These are phyloP conservation scores for Cicer pinnatifidum DNA, from an alignment of 306 rosid species.

Conservation along the genomic window DNA sequence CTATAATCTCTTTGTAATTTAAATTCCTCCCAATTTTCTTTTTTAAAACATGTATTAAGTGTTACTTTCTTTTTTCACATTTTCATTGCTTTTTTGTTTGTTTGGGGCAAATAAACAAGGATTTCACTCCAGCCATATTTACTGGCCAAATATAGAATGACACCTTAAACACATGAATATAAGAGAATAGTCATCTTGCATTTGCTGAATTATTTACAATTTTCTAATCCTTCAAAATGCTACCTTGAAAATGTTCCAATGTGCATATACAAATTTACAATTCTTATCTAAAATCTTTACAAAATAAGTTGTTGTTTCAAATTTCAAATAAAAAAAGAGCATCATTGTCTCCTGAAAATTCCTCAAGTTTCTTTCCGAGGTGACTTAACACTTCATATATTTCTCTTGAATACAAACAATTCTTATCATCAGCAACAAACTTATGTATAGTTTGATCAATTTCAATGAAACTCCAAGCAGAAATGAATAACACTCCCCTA, in stretches of 20 bases:
- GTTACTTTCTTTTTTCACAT: background rate
- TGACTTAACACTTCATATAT: conserved; percentile 42
- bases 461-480: conserved; percentile 65
- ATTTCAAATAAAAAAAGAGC: conserved; percentile 15
- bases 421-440: conserved; percentile 51
- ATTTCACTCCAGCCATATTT: background rate
- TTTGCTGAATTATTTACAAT: background rate
- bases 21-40: too few relatives aligned
- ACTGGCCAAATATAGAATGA: background rate
- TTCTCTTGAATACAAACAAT: conserved; percentile 43
- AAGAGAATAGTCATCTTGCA: background rate
- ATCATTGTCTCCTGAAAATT: conserved; percentile 39
- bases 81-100: background rate
- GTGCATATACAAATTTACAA: conserved; percentile 8
- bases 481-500: conserved; percentile 42
- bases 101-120: background rate
- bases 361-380: conserved; percentile 45
- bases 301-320: background rate
- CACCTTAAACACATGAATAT: background rate
- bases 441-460: conserved; percentile 52
- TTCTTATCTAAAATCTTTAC: background rate
- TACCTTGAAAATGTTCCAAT: conserved; percentile 12
- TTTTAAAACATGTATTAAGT: too few relatives aligned
- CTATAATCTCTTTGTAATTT: too few relatives aligned
- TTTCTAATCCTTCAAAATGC: background rate